Conservation (phyloP, 768 basidiomycete genomes). For the Nidula microcarpa region DNA sequence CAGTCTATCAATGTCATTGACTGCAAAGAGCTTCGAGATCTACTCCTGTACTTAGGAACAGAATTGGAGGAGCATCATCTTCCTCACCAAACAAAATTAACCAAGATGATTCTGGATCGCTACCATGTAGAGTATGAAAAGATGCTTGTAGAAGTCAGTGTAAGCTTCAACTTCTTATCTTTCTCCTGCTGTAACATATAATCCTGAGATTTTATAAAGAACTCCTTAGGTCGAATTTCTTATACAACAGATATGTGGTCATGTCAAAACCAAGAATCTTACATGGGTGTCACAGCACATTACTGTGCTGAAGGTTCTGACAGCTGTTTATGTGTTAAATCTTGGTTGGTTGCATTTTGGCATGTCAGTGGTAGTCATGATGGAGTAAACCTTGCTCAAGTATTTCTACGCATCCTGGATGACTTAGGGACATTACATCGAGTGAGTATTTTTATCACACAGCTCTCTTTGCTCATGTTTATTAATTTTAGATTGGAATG, state of each 20-base stretch:
- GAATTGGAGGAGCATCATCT: conserved; percentile 17
- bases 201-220: neutral
- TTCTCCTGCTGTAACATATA: neutral
- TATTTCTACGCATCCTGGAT: too few relatives aligned
- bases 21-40: conserved; percentile 16
- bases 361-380: neutral
- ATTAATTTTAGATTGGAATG: conserved; percentile 11
- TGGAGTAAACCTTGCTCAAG: neutral
- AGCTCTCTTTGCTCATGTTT: conserved; percentile 1
- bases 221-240: neutral
- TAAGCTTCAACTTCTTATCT: neutral
- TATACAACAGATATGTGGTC: conserved; percentile 14
- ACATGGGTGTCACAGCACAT: conserved; percentile 15
- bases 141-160: too few relatives aligned
- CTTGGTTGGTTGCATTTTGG: neutral
- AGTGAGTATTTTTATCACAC: neutral
- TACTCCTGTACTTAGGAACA: conserved; percentile 16
- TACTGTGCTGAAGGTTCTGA: conserved; percentile 3
- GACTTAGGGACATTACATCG: neutral
- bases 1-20: conserved; percentile 25
- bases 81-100: conserved; percentile 21
- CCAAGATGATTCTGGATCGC: conserved; percentile 11
- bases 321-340: neutral
- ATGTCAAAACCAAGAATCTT: conserved; percentile 6
- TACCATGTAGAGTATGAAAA: neutral